Base-by-base conservation (phyloP, 768 basidiomycete genomes). In the Mycena floridula region DNA sequence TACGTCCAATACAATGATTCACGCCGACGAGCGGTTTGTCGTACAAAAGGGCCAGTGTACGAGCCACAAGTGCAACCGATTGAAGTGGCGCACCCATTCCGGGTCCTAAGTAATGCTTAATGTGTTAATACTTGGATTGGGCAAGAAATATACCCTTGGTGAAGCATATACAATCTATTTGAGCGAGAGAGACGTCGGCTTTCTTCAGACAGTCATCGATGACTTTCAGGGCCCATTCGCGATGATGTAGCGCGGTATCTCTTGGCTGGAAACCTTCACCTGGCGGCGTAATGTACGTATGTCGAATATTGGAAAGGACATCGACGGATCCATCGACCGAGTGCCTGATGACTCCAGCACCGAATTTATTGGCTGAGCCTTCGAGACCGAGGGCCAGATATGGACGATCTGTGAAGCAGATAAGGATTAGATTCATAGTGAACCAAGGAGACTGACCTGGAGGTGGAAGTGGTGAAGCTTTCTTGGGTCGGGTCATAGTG, bases 1-100 rank as follows among this genome's bases (percentile, higher is more conserved):
- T 58, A 98, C 96, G 96, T 40, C 96, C 96, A 25, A 99, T 83
- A 56, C 96, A 99, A 63, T 99, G 96, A 61, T 99, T 99, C n/a
- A 98, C 96, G 1, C 92, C 94, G 3, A 99, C 81, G 5, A 99
- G 73, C 3, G 96, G 95, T 57, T 96, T 98, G 54, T 79, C 65
- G 62, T 85, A 93, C 46, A 99, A 61, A 4, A 96, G 74, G 2
- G 91, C 85, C 25, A 99, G 70, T 1, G 90, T 95, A 39, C 96
- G 76, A 1, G 96, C 96, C 25, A 98, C 88, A 22, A 99, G 67
- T 1, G 90, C 94, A 12, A 98, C 92, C 3, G 94, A 93, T 56
- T 95, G 92, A 26, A 99, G 64, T 2, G 96, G 96, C 26, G 90
- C 93, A 38, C 96, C 96, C 96, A 99, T 99, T 1, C 96, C 96